phyloP scores from a whole-genome alignment of 2,329 filamentous ascomycete genomes.

The Raffaelea albimanens region DNA sequence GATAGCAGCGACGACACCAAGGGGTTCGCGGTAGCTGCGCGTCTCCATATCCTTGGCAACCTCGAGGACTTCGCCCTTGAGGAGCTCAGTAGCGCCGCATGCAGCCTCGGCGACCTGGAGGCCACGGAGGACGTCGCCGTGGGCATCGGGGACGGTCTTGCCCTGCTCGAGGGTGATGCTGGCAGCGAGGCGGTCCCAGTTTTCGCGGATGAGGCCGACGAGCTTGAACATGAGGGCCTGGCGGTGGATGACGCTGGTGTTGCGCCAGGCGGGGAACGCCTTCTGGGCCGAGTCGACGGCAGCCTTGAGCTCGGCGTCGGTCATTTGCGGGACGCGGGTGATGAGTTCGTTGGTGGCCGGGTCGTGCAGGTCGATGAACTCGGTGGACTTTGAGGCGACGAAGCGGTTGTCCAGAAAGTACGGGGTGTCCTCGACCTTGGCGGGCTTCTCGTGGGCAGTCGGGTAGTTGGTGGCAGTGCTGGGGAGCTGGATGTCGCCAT shows the following conservation, averaged over 20 bases:
- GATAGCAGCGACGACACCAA: constrained; percentile 74
- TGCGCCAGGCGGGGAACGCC: constrained; percentile 66
- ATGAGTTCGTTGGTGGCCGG: constrained; percentile 80
- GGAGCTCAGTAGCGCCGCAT: constrained; percentile 68
- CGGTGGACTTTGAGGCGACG: constrained; percentile 53
- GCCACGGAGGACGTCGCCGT: constrained; percentile 71
- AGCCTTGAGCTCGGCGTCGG: constrained; percentile 64
- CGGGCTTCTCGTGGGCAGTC: constrained; percentile 56
- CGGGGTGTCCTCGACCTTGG: constrained; percentile 59
- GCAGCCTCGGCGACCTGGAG: constrained; percentile 79
- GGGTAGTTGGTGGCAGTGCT: constrained; percentile 55
- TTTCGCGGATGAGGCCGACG: constrained; percentile 67
- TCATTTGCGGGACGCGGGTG: constrained; percentile 74
- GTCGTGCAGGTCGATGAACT: constrained; percentile 74
- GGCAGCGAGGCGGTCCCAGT: constrained; percentile 76
- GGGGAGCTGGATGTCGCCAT: constrained; percentile 30
- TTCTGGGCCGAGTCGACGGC: constrained; percentile 66
- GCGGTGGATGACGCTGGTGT: constrained; percentile 60
- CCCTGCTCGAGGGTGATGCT: constrained; percentile 84
- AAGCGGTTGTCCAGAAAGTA: constrained; percentile 81
- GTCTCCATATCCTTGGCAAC: constrained; percentile 89
- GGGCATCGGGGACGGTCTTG: constrained; percentile 78
- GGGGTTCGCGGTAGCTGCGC: constrained; percentile 68
- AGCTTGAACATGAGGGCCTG: constrained; percentile 88
- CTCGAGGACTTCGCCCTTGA: constrained; percentile 77